phyloP scores from a whole-genome alignment of 352 stramenopile genomes.

The Globisporangium spinosum region DNA sequence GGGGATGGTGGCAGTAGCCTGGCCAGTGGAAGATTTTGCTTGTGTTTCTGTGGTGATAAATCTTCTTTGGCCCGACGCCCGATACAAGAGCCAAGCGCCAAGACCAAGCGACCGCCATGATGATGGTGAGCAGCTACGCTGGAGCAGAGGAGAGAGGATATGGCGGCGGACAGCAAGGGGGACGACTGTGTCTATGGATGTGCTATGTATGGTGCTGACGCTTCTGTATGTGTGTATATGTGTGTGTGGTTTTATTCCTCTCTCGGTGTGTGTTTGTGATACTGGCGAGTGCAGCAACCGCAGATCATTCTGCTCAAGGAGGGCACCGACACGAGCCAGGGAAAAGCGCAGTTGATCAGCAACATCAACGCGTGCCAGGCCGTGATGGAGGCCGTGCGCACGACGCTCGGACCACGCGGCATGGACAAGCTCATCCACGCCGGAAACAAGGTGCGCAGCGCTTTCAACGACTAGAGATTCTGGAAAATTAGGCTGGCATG shows the following conservation, averaged over 20 bases:
- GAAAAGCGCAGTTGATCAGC: conserved; percentile 93
- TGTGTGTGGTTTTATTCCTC: not conserved
- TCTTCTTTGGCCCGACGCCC: conserved; percentile 12
- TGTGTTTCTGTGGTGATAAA: conserved; percentile 21
- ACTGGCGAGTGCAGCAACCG: conserved; percentile 65
- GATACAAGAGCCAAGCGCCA: not conserved
- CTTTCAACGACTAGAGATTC: not conserved
- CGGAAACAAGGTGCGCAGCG: conserved; percentile 46
- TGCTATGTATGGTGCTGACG: conserved; percentile 2
- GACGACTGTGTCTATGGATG: not conserved
- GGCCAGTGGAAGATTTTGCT: conserved; percentile 14
- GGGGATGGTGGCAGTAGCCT: conserved; percentile 9
- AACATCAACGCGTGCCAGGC: conserved; percentile 91
- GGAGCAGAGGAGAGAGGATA: not conserved
- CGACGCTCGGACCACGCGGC: conserved; percentile 95
- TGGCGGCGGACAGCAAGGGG: not conserved
- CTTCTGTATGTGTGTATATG: not conserved
- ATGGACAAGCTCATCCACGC: conserved; percentile 99
- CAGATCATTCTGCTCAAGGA: conserved; percentile 99
- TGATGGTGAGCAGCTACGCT: conserved; percentile 32
- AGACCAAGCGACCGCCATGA: conserved; percentile 35
- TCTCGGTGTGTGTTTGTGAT: conserved; percentile 3
- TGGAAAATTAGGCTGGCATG: not conserved
- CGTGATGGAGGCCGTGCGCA: conserved; percentile 96
- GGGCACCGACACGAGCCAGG: conserved; percentile 98